A percentile compares a stretch with the other conserved stretches of the same genome.
Conservation (phyloP, 768 basidiomycete species). For the Hortiboletus flavorubellus region DNA sequence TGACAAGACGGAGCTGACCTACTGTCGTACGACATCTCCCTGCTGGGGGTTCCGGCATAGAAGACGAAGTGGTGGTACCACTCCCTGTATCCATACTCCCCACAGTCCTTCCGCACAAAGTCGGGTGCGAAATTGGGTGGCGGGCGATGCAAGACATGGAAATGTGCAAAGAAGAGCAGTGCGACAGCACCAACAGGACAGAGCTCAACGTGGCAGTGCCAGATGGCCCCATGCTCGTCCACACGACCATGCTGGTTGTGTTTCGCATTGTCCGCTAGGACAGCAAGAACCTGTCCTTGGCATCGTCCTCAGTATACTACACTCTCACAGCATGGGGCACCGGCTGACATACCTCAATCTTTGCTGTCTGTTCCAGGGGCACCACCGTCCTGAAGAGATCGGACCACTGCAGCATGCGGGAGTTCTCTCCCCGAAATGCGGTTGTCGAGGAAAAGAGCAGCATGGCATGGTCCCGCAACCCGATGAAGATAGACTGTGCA, state of each 20-base stretch:
- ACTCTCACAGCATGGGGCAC: too few relatives aligned
- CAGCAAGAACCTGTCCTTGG: constrained; percentile 23
- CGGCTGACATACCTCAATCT: neutral
- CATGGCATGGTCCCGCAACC: neutral
- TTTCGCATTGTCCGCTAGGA: constrained; percentile 31
- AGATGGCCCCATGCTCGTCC: constrained; percentile 32
- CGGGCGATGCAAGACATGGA: constrained; percentile 23
- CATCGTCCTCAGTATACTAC: neutral
- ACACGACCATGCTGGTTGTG: constrained; percentile 29
- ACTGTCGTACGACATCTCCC: constrained; percentile 29
- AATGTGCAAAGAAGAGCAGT: constrained; percentile 27
- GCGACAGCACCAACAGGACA: constrained; percentile 31
- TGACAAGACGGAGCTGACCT: too few relatives aligned
- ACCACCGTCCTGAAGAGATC: neutral
- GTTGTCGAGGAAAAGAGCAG: neutral
- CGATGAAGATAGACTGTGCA: neutral
- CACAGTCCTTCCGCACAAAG: constrained; percentile 7
- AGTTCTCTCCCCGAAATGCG: neutral
- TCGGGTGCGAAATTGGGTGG: constrained; percentile 20
- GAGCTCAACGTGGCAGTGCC: constrained; percentile 27
- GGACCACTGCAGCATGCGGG: neutral
- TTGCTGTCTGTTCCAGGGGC: neutral
- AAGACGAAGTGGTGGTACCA: constrained; percentile 33
- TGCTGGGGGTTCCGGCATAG: neutral
- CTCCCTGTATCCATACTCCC: constrained; percentile 25